Percentiles rank a stretch among this genome's conserved stretches.
phyloP scores from a whole-genome alignment of 257 asterid species.

The Solanum chaucha region DNA sequence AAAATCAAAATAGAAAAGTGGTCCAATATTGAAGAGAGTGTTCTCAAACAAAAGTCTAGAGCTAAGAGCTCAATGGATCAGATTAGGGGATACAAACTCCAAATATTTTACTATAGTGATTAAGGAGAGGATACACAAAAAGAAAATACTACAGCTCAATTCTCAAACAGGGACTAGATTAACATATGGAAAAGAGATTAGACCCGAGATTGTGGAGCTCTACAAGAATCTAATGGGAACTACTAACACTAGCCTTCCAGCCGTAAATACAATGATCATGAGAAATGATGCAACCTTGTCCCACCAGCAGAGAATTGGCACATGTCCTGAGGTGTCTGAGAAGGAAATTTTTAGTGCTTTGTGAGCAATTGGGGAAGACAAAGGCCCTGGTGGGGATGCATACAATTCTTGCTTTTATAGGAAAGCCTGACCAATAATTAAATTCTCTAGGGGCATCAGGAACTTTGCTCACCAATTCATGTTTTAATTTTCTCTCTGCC shows the following conservation, averaged over 20 bases:
- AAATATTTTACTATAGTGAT: neutral
- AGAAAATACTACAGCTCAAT: no score
- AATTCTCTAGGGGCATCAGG: neutral
- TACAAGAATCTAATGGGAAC: neutral
- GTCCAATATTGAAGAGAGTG: neutral
- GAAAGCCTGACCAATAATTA: neutral
- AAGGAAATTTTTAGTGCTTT: neutral
- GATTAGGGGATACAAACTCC: neutral
- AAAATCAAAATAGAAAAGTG: neutral
- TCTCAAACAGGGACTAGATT: neutral
- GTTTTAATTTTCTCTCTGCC: neutral
- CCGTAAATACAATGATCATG: no score
- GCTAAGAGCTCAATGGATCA: neutral
- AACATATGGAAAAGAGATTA: neutral
- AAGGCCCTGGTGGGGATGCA: neutral
- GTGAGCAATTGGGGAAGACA: neutral
- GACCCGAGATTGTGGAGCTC: neutral
- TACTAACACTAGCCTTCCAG: no score
- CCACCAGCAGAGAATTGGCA: no score
- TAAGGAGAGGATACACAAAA: neutral
- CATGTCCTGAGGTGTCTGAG: neutral
- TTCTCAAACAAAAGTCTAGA: neutral
- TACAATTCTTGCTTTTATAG: neutral
- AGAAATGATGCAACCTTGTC: no score
- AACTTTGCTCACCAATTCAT: neutral